phyloP scores from a whole-genome alignment of 345 rosid species.

The Hibiscus tridactylites region DNA sequence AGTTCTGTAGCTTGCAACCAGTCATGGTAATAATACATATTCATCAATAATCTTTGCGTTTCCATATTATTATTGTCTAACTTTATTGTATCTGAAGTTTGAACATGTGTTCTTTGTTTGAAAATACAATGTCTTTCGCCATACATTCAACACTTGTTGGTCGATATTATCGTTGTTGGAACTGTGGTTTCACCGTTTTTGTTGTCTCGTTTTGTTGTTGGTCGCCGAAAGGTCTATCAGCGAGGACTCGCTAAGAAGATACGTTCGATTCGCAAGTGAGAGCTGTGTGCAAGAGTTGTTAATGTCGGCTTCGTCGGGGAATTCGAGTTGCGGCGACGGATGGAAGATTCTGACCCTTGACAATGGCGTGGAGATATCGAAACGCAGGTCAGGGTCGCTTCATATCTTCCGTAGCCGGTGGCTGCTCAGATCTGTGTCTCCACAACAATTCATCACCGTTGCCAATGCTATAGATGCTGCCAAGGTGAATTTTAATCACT shows the following conservation, averaged over 20 bases:
- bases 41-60: too few species aligned
- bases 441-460: constrained; percentile 58
- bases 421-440: constrained; percentile 58
- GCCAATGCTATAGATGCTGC: constrained; percentile 79
- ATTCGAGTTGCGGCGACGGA: constrained; percentile 34
- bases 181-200: neutral
- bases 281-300: constrained; percentile 66
- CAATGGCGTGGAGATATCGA: constrained; percentile 62
- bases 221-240: constrained; percentile 49
- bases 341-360: constrained; percentile 51
- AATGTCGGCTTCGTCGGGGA: constrained; percentile 52
- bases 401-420: constrained; percentile 65
- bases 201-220: neutral
- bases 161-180: neutral
- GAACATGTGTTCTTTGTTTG: neutral
- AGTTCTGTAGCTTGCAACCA: constrained; percentile 28
- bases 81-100: neutral
- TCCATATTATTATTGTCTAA: too few species aligned
- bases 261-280: constrained; percentile 73
- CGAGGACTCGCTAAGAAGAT: constrained; percentile 65
- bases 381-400: constrained; percentile 51
- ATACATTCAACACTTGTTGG: too few species aligned
- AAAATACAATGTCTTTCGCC: too few species aligned
- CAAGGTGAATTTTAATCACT: constrained; percentile 29
- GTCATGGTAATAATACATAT: constrained; percentile 18